Evolutionary conservation across 2,329 filamentous ascomycete genomes (phyloP), one percentile per base, ranked within the genome.

Genomic region (Fusarium pseudograminearum): DNA sequence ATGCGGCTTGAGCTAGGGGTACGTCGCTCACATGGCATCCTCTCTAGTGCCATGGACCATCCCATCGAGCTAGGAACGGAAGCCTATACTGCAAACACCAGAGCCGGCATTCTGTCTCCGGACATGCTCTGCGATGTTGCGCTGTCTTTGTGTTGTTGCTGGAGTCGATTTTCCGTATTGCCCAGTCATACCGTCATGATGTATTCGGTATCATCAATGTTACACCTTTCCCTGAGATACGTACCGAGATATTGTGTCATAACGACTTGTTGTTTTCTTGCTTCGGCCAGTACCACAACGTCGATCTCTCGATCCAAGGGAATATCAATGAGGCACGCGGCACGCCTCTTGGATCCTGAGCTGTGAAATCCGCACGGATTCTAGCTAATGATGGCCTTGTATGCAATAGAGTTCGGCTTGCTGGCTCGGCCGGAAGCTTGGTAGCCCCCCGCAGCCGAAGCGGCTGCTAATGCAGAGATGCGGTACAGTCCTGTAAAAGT

Each of bases 21-120:
- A 38, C 57, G 40, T 63, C 28, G 57, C 67, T 70, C 57, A 70
- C 66, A 70, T 70, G 67, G 67, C 67, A 70, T 64, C 57, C 56
- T 67, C 55, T 65, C 54, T 70, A 70, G 67, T 63, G 57, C 53
- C 48, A 52, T 63, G 24, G 67, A 36, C 51, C 44, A 41, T 62
- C 30, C 46, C 47, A 62, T 55, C 47, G 51, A 62, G 31, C 64
- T 54, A 62, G 50, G 41, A 58, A 58, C 57, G 61, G 61, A 65
- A 65, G 41, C 62, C 62, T 60, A 48, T 26, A 62, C 28, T 47
- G 34, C 46, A 42, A 51, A 61, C 61, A 63, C 42, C 57, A 56
- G 56, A 31, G 16, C 38, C 67, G 63, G 63, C 63, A 70, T 70
- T 68, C 46, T 55, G 57, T 61, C 34, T 54, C 67, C 67, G 54